phyloP scores from a whole-genome alignment of 345 rosid genomes.

The Gossypium ekmanianum region DNA sequence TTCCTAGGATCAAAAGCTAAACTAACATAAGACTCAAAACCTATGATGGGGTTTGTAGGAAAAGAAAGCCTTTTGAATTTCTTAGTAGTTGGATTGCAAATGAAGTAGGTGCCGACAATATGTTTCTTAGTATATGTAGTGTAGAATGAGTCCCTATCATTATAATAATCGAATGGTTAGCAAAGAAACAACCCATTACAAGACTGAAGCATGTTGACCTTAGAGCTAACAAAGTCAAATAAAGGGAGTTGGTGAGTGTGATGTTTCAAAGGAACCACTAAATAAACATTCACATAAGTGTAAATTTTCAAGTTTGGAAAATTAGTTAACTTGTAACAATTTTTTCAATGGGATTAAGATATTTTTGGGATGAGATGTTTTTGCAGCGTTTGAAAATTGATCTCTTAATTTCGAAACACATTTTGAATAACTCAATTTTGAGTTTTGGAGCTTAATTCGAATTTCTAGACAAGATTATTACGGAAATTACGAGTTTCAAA shows the following conservation, averaged over 20 bases:
- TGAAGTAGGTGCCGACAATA: neutral
- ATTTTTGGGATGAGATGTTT: no score
- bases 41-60: neutral
- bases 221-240: neutral
- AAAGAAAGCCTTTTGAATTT: neutral
- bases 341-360: no score
- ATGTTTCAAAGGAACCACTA: neutral
- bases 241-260: neutral
- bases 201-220: neutral
- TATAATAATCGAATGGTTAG: neutral
- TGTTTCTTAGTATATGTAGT: neutral
- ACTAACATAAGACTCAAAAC: neutral
- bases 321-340: no score
- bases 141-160: no score
- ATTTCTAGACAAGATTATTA: no score
- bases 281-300: no score
- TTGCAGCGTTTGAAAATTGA: no score
- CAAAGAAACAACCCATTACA: conserved; percentile 4
- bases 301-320: no score
- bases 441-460: no score
- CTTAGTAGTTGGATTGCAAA: conserved; percentile 1
- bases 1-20: conserved; percentile 9
- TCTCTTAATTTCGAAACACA: no score
- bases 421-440: no score
- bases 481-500: no score